Percentiles rank a stretch among this genome's conserved stretches.
phyloP scores from a whole-genome alignment of 306 rosid species.

The Ochetophila trinervis region DNA sequence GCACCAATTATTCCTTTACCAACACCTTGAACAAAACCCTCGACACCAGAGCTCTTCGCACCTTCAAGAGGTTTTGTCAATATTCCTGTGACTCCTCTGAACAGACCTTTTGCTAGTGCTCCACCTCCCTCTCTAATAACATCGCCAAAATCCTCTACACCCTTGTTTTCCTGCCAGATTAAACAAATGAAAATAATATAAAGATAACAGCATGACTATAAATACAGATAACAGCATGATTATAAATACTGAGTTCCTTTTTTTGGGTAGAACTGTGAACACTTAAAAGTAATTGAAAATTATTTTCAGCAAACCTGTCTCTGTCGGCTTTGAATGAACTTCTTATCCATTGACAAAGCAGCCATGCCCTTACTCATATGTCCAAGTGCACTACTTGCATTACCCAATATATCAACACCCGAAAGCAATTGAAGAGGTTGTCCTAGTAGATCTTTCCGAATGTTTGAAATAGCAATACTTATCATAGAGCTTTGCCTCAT shows the following conservation, averaged over 20 bases:
- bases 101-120: conserved; percentile 94
- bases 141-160: conserved; percentile 90
- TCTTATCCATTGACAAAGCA: conserved; percentile 95
- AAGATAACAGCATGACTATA: conserved; percentile 13
- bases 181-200: conserved; percentile 7
- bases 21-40: conserved; percentile 99
- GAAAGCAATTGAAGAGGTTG: conserved; percentile 96
- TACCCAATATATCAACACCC: conserved; percentile 97
- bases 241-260: background rate
- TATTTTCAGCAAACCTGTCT: conserved; percentile 61
- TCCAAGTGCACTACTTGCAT: conserved; percentile 99
- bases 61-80: conserved; percentile 98
- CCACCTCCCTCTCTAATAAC: conserved; percentile 99
- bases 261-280: too few relatives aligned
- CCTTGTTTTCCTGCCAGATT: conserved; percentile 78
- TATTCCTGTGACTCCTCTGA: conserved; percentile 98
- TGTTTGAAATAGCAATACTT: conserved; percentile 81
- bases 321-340: conserved; percentile 93
- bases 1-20: conserved; percentile 98
- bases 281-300: background rate
- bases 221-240: conserved; percentile 11
- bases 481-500: conserved; percentile 96
- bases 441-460: conserved; percentile 89
- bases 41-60: conserved; percentile 93
- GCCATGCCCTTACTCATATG: conserved; percentile 99